Evolutionary conservation across 2,329 filamentous ascomycete species (phyloP), one percentile per base, ranked within the genome.

Genomic region (Pleurostoma richardsiae): DNA sequence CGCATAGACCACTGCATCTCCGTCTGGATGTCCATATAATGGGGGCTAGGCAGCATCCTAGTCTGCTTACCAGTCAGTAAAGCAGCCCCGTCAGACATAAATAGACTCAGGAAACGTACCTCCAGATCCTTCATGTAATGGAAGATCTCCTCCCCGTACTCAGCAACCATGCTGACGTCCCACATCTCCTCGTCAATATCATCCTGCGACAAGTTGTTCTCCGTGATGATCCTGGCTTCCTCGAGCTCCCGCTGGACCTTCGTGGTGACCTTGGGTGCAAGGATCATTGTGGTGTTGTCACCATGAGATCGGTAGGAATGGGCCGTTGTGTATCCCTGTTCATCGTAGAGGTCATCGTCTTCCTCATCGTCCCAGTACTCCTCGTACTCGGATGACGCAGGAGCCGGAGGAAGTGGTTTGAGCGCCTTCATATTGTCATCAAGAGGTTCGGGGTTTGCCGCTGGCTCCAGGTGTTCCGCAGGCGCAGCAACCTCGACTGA

Each of bases 1-100:
- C 94, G 89, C 94, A 97, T 99, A 3, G 91, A 96, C 94, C 94
- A 99, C 63, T 96, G 89, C 48, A 99, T 95, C 67, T 97, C 92
- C n/a, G 86, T 85, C 66, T 99, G 94, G 55, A 87, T 84, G 52
- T 96, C 90, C 92, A 99, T 99, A 74, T 99, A 99, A 64, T 94
- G 82, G 4, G 90, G 77, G 59, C 94, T 91, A 1, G 94, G 94
- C 39, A 91, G 76, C 82, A 57, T 56, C n/a, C 50, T 52, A 19
- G 45, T 41, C 57, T 59, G 29, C 33, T 31, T 8, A 43, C 59
- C 47, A 57, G 60, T 63, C 42, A 61, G 56, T 39, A 5, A n/a
- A 27, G 10, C 11, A 4, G 26, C 29, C 6, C n/a, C 28, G 26
- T 19, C 19, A 31, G 5, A 10, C 8, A 10, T 6, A 27, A 8